These are phyloP conservation scores for Ceratobasidium sp. DNA, from an alignment of 1,284 basidiomycete species.

Conservation along the genomic window DNA sequence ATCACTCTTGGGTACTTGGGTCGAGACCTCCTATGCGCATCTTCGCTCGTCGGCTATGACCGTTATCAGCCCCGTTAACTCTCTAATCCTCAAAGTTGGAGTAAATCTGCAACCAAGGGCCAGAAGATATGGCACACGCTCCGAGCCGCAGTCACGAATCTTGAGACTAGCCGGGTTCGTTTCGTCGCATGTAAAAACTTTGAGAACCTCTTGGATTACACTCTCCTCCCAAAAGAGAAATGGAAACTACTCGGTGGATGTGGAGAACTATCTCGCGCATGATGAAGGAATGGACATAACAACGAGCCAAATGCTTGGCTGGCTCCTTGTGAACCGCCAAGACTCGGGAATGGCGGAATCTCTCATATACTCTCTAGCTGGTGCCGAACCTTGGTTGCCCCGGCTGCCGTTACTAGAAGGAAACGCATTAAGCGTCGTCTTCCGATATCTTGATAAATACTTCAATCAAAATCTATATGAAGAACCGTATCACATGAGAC, in stretches of 20 bases:
- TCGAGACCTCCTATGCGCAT: not conserved
- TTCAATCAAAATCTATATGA: not conserved
- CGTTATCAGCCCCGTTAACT: too few species aligned
- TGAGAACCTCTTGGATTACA: too few species aligned
- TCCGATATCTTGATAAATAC: not conserved
- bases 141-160: too few species aligned
- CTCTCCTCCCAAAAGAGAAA: too few species aligned
- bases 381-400: slow-evolving; percentile 22
- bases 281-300: not conserved
- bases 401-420: slow-evolving; percentile 1
- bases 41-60: not conserved
- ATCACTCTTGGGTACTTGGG: not conserved
- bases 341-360: too few species aligned
- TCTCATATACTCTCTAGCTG: not conserved
- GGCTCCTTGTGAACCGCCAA: not conserved
- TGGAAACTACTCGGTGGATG: not conserved
- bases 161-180: too few species aligned
- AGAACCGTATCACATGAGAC: not conserved
- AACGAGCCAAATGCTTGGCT: slow-evolving; percentile 7
- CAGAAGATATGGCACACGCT: too few species aligned
- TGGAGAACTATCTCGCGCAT: not conserved
- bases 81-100: not conserved
- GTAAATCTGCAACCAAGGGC: too few species aligned
- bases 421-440: not conserved
- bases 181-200: too few species aligned